Evolutionary conservation across 768 basidiomycete genomes (phyloP), one percentile per base, ranked within the genome.

Genomic region (Collybiopsis confluens): DNA sequence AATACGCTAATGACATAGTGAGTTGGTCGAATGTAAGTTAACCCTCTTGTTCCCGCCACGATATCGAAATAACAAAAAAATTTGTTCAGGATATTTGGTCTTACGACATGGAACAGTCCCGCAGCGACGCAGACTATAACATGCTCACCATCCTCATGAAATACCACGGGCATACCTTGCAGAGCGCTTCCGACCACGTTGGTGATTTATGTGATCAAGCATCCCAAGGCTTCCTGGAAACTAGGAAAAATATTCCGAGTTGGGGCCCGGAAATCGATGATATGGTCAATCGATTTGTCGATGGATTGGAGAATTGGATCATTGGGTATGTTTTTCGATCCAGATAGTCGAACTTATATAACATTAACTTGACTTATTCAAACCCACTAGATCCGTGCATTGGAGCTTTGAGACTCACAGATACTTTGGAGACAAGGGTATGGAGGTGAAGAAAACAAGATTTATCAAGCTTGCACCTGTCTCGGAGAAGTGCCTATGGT

Each of bases 11-110:
- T 55, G 89, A 90, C 59, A 73, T 90, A 51, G 85, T 90, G 51
- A 82, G 86, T n/a, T 89, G 86, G 87, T 88, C 88, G 18, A 91
- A 91, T 62, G 88, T 88, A 66, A 62, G 81, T 62, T 33, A 13
- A 6, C 43, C 41, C 30, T 33, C 30, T 6, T 33, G 6, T 33
- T 5, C 30, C 13, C 30, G 13, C 27, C 54, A 40, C 30, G 33
- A 45, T 44, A 35, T 27, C 28, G 18, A n/a, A 33, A 5, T n/a
- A n/a, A n/a, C n/a, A n/a, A 7, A n/a, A n/a, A n/a, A 20, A 7
- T 38, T 24, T 4, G 27, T 36, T 2, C 54, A 87, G 86, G 87
- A 88, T 57, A 83, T 88, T 33, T 84, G 85, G 63, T 89, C 86
- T 1, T 90, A 85, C 66, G 87, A 88, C 56, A 79, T 81, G 40